These are phyloP conservation scores for Cytospora schulzeri DNA, from an alignment of 2,329 filamentous ascomycete species.

Conservation along the genomic window DNA sequence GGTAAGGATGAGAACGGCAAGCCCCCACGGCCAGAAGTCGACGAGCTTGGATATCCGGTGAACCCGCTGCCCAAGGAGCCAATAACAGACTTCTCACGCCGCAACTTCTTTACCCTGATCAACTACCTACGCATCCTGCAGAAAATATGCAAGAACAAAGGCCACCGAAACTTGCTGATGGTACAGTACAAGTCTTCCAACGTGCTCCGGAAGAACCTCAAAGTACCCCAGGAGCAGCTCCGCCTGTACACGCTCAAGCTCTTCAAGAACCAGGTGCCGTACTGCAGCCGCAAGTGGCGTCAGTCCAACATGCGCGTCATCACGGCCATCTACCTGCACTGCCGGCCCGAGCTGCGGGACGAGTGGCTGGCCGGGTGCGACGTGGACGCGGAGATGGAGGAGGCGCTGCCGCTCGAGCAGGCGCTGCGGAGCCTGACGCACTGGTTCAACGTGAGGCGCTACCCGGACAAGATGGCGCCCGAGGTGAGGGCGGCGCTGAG, in stretches of 20 bases:
- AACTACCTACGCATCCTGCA: constrained; percentile 96
- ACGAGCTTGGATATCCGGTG: constrained; percentile 84
- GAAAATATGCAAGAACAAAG: constrained; percentile 94
- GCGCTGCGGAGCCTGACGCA: constrained; percentile 86
- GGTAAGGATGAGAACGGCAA: constrained; percentile 27
- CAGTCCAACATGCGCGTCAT: constrained; percentile 99
- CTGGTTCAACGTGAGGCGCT: constrained; percentile 87
- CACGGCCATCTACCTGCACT: constrained; percentile 93
- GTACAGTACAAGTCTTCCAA: constrained; percentile 95
- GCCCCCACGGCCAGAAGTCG: constrained; percentile 63
- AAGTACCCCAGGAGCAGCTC: constrained; percentile 83
- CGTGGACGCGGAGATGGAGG: constrained; percentile 91
- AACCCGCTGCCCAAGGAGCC: constrained; percentile 70
- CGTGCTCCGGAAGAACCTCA: constrained; percentile 87
- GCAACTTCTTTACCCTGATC: constrained; percentile 93
- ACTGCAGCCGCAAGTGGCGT: constrained; percentile 96
- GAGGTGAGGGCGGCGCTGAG: constrained; percentile 61
- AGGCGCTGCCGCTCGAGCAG: constrained; percentile 89
- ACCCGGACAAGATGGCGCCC: constrained; percentile 74
- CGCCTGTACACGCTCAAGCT: constrained; percentile 95
- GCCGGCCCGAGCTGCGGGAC: constrained; percentile 86
- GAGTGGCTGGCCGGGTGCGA: constrained; percentile 93
- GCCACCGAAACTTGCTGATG: constrained; percentile 88
- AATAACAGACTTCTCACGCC: constrained; percentile 87
- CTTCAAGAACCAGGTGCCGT: constrained; percentile 98